A percentile compares a stretch with the other conserved stretches of the same genome.
phyloP scores from a whole-genome alignment of 768 basidiomycete genomes.

The Mycena crocata region DNA sequence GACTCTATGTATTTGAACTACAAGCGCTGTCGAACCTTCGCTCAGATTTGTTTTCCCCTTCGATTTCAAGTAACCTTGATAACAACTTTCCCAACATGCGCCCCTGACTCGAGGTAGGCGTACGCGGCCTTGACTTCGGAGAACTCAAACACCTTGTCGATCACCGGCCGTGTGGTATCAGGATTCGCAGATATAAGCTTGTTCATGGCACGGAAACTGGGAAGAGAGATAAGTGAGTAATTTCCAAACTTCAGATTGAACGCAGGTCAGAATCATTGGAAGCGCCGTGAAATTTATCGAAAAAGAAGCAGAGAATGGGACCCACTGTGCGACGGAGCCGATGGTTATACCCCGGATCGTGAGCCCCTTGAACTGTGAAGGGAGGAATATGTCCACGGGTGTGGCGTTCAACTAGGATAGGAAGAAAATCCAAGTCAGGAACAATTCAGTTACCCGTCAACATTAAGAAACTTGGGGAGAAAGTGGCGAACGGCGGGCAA shows the following conservation, averaged over 20 bases:
- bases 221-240: too few species aligned
- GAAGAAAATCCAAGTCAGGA: not conserved
- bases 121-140: conserved; percentile 58
- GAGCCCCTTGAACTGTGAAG: conserved; percentile 52
- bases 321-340: conserved; percentile 66
- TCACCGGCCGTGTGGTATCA: conserved; percentile 52
- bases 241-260: too few species aligned
- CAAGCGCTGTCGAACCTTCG: too few species aligned
- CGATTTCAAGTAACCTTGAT: too few species aligned
- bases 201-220: conserved; percentile 59
- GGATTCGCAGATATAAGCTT: conserved; percentile 48
- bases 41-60: too few species aligned
- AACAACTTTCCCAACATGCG: conserved; percentile 61
- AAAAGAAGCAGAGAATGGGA: not conserved
- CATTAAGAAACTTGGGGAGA: too few species aligned
- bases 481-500: not conserved
- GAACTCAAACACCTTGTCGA: conserved; percentile 63
- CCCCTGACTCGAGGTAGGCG: conserved; percentile 55
- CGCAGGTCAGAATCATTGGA: not conserved
- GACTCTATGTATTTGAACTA: too few species aligned
- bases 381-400: conserved; percentile 42
- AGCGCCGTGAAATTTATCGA: not conserved
- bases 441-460: too few species aligned
- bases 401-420: conserved; percentile 37
- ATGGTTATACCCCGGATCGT: conserved; percentile 64